phyloP scores from a whole-genome alignment of 805 yeast species.

The Candida boleticola region DNA sequence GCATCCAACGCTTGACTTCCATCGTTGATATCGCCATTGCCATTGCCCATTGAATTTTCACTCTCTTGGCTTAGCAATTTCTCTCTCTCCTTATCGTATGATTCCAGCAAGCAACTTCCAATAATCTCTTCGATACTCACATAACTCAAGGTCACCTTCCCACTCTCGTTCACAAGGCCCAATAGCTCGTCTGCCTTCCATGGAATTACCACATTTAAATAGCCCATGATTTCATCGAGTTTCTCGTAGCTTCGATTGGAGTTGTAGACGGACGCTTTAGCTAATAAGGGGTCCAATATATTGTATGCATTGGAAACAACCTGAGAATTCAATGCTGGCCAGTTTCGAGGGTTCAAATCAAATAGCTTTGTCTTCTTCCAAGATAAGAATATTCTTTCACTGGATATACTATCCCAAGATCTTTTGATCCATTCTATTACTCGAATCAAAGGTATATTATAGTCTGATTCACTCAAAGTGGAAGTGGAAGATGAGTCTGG shows the following conservation, averaged over 20 bases:
- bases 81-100: neutral
- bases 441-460: constrained; percentile 50
- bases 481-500: neutral
- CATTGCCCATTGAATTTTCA: no score
- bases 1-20: no score
- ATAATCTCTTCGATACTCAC: constrained; percentile 60
- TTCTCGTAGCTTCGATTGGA: constrained; percentile 36
- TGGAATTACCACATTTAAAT: constrained; percentile 48
- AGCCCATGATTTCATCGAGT: constrained; percentile 43
- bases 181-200: constrained; percentile 59
- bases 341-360: constrained; percentile 20
- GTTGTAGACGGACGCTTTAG: constrained; percentile 14
- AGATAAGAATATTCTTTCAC: constrained; percentile 28
- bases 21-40: no score
- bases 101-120: constrained; percentile 57
- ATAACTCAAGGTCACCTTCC: constrained; percentile 44
- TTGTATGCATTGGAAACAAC: constrained; percentile 12
- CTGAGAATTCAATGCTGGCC: constrained; percentile 25
- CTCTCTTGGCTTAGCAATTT: no score
- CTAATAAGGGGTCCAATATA: constrained; percentile 8
- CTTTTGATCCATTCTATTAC: constrained; percentile 58
- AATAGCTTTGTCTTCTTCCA: constrained; percentile 38
- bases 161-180: constrained; percentile 47
- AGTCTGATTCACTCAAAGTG: constrained; percentile 35
- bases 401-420: constrained; percentile 49